Conservation (phyloP, 805 yeast genomes). For the Myxozyma neotropica region DNA sequence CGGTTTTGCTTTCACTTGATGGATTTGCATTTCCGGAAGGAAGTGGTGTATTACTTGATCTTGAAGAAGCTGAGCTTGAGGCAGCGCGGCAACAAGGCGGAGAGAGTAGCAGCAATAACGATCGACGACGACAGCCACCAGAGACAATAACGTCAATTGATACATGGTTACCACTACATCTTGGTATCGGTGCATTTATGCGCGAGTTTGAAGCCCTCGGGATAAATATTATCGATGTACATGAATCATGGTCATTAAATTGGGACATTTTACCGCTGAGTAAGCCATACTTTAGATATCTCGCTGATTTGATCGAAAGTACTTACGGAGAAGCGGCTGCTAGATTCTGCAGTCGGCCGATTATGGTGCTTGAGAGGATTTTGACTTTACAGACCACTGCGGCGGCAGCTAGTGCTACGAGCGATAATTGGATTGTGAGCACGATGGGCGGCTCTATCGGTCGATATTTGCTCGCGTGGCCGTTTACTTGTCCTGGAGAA, state of each 20-base stretch:
- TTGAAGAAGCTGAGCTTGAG: not conserved
- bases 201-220: not conserved
- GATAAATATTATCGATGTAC: not conserved
- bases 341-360: not conserved
- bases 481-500: slow-evolving; percentile 6
- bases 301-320: not conserved
- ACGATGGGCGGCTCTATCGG: slow-evolving; percentile 8
- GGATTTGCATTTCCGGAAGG: slow-evolving; percentile 22
- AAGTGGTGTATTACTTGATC: not conserved
- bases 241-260: slow-evolving; percentile 10
- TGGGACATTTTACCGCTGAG: slow-evolving; percentile 17
- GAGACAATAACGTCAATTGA: slow-evolving; percentile 17
- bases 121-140: not conserved
- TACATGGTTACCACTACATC: slow-evolving; percentile 20
- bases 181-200: slow-evolving; percentile 13
- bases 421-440: slow-evolving; percentile 5
- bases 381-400: slow-evolving; percentile 7
- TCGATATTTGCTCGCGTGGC: slow-evolving; percentile 17
- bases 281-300: slow-evolving; percentile 6
- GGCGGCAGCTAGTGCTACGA: not conserved
- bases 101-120: not conserved
- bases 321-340: not conserved
- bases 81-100: not conserved
- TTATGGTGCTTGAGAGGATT: slow-evolving; percentile 15
- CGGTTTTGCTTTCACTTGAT: slow-evolving; percentile 20